These are phyloP conservation scores for Fraxinus americana DNA, from an alignment of 257 asterid species.

Conservation along the genomic window DNA sequence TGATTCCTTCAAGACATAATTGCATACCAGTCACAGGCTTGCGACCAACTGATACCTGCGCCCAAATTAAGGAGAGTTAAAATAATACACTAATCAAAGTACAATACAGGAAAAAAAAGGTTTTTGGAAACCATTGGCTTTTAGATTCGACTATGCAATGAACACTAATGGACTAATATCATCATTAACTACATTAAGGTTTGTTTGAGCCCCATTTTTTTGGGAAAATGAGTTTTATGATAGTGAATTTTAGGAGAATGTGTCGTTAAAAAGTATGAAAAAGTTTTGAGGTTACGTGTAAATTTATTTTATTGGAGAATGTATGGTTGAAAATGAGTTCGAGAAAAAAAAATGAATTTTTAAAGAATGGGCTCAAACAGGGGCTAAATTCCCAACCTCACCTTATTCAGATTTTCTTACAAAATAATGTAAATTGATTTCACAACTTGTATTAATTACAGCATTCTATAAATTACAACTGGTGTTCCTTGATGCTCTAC, in stretches of 20 bases:
- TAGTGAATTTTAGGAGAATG: too few species aligned
- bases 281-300: too few species aligned
- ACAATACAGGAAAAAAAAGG: not conserved
- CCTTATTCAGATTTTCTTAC: not conserved
- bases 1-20: slow-evolving; percentile 67
- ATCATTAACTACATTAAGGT: not conserved
- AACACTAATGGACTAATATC: not conserved
- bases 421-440: not conserved
- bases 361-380: too few species aligned
- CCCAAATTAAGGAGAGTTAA: slow-evolving; percentile 13
- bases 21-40: slow-evolving; percentile 85
- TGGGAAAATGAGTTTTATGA: too few species aligned
- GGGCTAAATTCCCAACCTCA: not conserved
- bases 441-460: too few species aligned
- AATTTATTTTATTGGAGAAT: too few species aligned
- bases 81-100: not conserved
- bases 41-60: slow-evolving; percentile 79
- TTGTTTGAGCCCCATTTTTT: not conserved
- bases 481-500: not conserved
- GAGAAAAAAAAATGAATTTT: too few species aligned
- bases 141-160: not conserved
- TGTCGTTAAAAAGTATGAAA: too few species aligned
- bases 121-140: not conserved
- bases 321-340: too few species aligned
- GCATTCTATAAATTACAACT: not conserved